Evolutionary conservation across 345 rosid genomes (phyloP).

Genomic region (Eucalyptus melliodora): DNA sequence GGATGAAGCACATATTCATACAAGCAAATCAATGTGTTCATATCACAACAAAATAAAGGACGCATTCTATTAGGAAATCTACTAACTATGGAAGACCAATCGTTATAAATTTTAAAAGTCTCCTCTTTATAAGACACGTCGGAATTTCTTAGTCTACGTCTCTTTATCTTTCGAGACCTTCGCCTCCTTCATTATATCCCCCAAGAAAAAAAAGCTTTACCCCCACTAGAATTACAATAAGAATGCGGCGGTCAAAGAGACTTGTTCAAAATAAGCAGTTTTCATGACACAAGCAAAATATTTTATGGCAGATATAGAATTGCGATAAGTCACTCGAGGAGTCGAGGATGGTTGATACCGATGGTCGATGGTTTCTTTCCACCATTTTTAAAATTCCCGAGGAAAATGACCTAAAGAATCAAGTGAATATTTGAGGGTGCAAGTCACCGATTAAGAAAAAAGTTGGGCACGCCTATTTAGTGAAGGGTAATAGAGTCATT

Average conservation of each 20-base stretch:
- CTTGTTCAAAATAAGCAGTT: not conserved
- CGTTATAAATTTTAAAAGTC: no score
- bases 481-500: no score
- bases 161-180: not conserved
- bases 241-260: rapidly evolving
- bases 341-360: not conserved
- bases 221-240: rapidly evolving
- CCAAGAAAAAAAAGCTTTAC: not conserved
- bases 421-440: not conserved
- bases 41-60: not conserved
- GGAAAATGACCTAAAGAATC: not conserved
- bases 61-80: rapidly evolving
- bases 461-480: no score
- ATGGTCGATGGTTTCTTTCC: not conserved
- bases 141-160: not conserved
- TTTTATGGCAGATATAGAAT: not conserved
- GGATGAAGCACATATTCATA: not conserved
- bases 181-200: no score
- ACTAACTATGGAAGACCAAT: not conserved
- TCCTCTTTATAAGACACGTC: rapidly evolving
- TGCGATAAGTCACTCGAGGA: not conserved
- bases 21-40: not conserved
- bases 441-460: not conserved
- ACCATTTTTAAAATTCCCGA: not conserved
- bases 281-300: rapidly evolving